These are phyloP conservation scores for Saturnispora zaruensis DNA, from an alignment of 805 yeast species.

Conservation along the genomic window DNA sequence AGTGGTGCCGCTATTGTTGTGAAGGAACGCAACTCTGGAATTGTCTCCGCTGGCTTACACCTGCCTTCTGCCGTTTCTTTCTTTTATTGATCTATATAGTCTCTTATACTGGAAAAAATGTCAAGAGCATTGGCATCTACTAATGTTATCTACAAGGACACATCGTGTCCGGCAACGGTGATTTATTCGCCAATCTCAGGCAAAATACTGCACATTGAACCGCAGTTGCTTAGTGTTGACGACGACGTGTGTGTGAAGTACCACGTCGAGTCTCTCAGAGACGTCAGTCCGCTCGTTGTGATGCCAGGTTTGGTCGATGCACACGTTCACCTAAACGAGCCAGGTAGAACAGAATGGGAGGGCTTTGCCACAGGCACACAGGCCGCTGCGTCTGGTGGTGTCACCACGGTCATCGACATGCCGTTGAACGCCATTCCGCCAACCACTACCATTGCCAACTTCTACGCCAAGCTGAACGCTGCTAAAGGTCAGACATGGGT, in stretches of 20 bases:
- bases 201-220: conserved; percentile 48
- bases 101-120: conserved; percentile 27
- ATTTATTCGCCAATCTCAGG: conserved; percentile 51
- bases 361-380: conserved; percentile 95
- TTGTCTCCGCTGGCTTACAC: not conserved
- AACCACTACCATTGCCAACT: conserved; percentile 74
- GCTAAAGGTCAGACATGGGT: conserved; percentile 82
- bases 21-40: not conserved
- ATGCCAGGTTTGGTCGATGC: conserved; percentile 91
- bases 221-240: conserved; percentile 28
- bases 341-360: conserved; percentile 98
- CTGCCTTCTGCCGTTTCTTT: not conserved
- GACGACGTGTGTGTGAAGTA: conserved; percentile 36
- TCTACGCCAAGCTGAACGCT: conserved; percentile 66
- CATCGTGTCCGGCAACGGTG: conserved; percentile 51
- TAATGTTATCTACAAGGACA: conserved; percentile 43
- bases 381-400: conserved; percentile 94
- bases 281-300: conserved; percentile 55
- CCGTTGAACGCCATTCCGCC: conserved; percentile 95
- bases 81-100: not conserved
- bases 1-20: not conserved
- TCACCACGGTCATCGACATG: conserved; percentile 93
- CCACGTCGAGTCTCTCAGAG: conserved; percentile 36
- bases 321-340: conserved; percentile 92
- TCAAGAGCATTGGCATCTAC: conserved; percentile 56